phyloP scores from a whole-genome alignment of 345 rosid genomes.

The Orychophragmus violaceus region DNA sequence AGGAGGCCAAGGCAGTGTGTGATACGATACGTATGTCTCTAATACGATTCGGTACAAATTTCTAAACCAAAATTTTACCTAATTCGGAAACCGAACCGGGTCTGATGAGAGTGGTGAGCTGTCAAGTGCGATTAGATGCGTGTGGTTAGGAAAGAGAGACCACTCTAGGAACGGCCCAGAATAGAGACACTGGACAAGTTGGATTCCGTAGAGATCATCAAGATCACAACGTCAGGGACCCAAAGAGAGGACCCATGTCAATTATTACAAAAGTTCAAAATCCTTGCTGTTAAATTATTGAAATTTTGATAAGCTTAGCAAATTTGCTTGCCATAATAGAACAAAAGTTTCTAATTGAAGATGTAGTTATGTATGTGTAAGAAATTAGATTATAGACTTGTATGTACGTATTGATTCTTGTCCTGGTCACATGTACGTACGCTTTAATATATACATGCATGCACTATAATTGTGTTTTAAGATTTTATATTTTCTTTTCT shows the following conservation, averaged over 20 bases:
- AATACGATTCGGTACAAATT: constrained; percentile 10
- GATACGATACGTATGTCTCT: constrained; percentile 26
- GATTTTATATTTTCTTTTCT: too few species aligned
- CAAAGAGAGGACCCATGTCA: neutral
- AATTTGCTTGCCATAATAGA: neutral
- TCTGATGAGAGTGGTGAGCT: neutral
- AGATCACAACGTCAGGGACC: neutral
- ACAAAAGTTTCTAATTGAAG: neutral
- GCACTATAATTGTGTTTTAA: neutral
- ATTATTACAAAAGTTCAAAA: neutral
- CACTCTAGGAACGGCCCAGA: constrained; percentile 10
- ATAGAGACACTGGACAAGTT: constrained; percentile 4
- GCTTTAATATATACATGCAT: neutral
- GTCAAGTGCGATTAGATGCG: constrained; percentile 1
- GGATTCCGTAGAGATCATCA: constrained; percentile 24
- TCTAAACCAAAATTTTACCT: neutral
- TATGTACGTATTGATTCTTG: neutral
- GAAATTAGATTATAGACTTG: neutral
- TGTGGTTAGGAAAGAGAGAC: neutral
- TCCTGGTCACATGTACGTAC: too few species aligned
- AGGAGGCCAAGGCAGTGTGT: constrained; percentile 11
- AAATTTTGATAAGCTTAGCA: neutral
- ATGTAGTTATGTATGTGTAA: too few species aligned
- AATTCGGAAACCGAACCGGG: constrained; percentile 1
- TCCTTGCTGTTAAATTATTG: neutral